Base-by-base conservation (phyloP, 495 filamentous ascomycete species). In the Daldinia concentrica region DNA sequence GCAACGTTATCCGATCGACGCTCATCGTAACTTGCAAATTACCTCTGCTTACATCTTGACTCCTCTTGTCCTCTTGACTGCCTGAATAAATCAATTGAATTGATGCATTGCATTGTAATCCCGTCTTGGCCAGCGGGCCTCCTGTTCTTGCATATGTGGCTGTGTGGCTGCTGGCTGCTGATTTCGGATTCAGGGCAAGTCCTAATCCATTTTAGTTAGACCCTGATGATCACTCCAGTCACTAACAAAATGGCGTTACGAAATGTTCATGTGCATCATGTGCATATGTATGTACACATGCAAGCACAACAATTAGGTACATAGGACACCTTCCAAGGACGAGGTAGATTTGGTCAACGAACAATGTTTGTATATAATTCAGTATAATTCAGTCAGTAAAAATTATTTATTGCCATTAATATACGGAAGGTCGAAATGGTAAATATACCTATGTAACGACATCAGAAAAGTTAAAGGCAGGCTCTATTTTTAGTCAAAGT, bases 1-100 rank as follows among this genome's bases (percentile, higher is more conserved):
- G 71, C 71, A 73, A 73, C 71, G 71, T 73, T 73, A 66, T 73
- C 59, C 50, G 66, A 73, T 69, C 66, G 71, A 34, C 70, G 41
- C n/a, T 57, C 26, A 60, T 65, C 24, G 43, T 66, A 41, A 62
- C 39, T 64, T 63, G 62, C 52, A 32, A 29, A 32, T 62, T 69
- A 58, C 67, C 37, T n/a, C n/a, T 29, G 22, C 26, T 29, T 54
- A 6, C 50, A 3, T 54, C 43, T 48, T 48, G 17, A 22, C n/a
- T 48, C n/a, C n/a, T n/a, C n/a, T n/a, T n/a, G n/a, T n/a, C n/a
- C 11, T 54, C 43, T 48, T 48, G 17, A 22, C n/a, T 48, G 43
- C 43, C 8, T 41, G 15, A 14, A 36, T 36, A 36, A 36, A 48
- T 48, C 43, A 48, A 48, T 27, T 54, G 27, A 15, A 54, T 6